phyloP scores from a whole-genome alignment of 2,329 filamentous ascomycete genomes.

The Phaeoacremonium minimum region DNA sequence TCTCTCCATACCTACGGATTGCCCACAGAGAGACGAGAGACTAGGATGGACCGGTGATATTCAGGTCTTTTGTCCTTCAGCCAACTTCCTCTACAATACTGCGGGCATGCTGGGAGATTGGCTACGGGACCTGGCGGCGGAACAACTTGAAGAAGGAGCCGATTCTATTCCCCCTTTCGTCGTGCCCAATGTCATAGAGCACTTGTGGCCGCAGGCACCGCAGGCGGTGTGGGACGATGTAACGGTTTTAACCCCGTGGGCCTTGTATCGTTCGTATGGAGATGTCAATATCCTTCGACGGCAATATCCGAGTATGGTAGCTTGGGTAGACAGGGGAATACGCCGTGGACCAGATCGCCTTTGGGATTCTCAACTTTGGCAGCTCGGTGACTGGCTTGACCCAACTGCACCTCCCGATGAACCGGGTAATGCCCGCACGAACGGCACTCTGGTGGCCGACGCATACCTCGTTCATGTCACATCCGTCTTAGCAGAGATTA shows the following conservation, averaged over 20 bases:
- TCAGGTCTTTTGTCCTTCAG: constrained; percentile 44
- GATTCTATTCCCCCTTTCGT: constrained; percentile 25
- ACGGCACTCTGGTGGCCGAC: constrained; percentile 28
- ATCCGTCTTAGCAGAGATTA: constrained; percentile 17
- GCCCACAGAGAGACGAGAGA: constrained; percentile 50
- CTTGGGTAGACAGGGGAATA: constrained; percentile 21
- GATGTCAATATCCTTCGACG: constrained; percentile 19
- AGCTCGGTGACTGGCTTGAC: constrained; percentile 36
- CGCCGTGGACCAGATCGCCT: constrained; percentile 20
- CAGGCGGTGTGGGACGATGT: constrained; percentile 28
- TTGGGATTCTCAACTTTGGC: constrained; percentile 24
- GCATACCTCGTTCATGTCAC: constrained; percentile 31
- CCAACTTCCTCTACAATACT: constrained; percentile 50
- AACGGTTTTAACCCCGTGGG: constrained; percentile 22
- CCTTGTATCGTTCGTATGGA: constrained; percentile 20
- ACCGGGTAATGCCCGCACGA: constrained; percentile 24
- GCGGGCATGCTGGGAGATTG: constrained; percentile 44
- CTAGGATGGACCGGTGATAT: constrained; percentile 50
- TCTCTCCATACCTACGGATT: constrained; percentile 52
- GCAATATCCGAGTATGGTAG: constrained; percentile 22
- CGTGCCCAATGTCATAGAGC: constrained; percentile 20
- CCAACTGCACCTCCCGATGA: constrained; percentile 28
- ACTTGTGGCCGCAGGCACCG: constrained; percentile 11
- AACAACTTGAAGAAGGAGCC: constrained; percentile 23
- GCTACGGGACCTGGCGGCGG: constrained; percentile 38